Percentiles rank a stretch among this genome's conserved stretches.
Conservation (phyloP, 116 monocot species). For the Cymodocea nodosa region DNA sequence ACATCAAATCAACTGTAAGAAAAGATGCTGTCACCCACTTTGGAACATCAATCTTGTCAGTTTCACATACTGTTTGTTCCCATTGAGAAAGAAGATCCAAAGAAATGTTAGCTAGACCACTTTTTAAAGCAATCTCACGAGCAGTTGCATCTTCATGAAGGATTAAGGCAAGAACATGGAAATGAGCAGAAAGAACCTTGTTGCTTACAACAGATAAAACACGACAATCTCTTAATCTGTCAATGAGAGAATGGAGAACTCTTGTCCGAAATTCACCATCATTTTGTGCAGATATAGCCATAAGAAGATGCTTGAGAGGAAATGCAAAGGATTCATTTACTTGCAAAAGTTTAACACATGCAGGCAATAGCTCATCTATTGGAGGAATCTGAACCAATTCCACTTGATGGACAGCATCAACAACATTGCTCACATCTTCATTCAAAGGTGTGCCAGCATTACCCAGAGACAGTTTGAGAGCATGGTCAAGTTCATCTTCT, state of each 20-base stretch:
- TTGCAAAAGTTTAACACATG: slow-evolving; percentile 68
- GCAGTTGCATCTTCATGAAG: slow-evolving; percentile 75
- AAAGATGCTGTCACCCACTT: slow-evolving; percentile 90
- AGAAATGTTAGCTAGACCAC: slow-evolving; percentile 65
- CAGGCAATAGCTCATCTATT: slow-evolving; percentile 67
- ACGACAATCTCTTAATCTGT: slow-evolving; percentile 44
- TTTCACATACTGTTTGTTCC: slow-evolving; percentile 25
- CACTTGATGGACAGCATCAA: slow-evolving; percentile 28
- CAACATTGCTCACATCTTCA: slow-evolving; percentile 33
- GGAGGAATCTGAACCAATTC: slow-evolving; percentile 51
- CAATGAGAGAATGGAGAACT: slow-evolving; percentile 55
- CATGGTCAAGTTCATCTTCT: slow-evolving; percentile 98
- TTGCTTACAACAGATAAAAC: slow-evolving; percentile 21
- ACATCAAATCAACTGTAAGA: slow-evolving; percentile 83
- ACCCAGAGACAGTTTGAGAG: slow-evolving; percentile 90
- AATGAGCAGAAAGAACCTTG: slow-evolving; percentile 31
- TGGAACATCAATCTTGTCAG: slow-evolving; percentile 47
- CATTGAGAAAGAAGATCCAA: slow-evolving; percentile 70
- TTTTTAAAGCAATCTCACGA: slow-evolving; percentile 56
- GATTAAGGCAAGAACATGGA: slow-evolving; percentile 90
- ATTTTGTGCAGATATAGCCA: slow-evolving; percentile 74
- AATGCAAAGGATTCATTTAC: slow-evolving; percentile 77
- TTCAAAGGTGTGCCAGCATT: slow-evolving; percentile 43
- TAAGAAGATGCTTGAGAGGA: slow-evolving; percentile 71
- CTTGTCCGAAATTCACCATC: slow-evolving; percentile 61